A percentile compares a stretch with the other conserved stretches of the same genome.
Evolutionary conservation across 805 yeast genomes (phyloP).

Genomic region (Cyberlindnera maritima): DNA sequence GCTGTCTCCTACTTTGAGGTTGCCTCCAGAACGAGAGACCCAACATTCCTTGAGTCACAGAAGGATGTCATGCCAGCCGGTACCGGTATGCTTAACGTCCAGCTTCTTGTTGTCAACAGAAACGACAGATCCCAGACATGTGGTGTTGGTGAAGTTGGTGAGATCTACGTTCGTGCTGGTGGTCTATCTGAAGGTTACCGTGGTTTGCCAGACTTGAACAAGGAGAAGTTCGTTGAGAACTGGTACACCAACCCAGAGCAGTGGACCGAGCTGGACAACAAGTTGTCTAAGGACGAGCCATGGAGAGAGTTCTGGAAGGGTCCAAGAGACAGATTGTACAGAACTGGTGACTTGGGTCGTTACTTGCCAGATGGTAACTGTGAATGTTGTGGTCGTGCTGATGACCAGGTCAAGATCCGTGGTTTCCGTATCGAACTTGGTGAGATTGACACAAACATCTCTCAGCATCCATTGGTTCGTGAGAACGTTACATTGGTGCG

Average conservation of each 20-base stretch:
- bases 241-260: constrained; percentile 78
- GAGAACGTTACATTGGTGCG: constrained; percentile 91
- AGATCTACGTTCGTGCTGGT: constrained; percentile 96
- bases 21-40: constrained; percentile 64
- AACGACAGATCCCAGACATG: constrained; percentile 85
- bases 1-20: constrained; percentile 95
- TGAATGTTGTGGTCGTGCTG: constrained; percentile 98
- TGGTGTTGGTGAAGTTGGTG: constrained; percentile 99
- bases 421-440: constrained; percentile 98
- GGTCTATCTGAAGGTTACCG: constrained; percentile 97
- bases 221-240: constrained; percentile 81
- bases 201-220: constrained; percentile 84
- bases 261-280: constrained; percentile 59
- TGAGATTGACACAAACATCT: constrained; percentile 95
- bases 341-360: constrained; percentile 97
- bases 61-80: constrained; percentile 99
- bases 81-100: constrained; percentile 94
- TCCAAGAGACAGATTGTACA: constrained; percentile 91
- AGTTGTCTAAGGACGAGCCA: constrained; percentile 39
- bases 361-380: constrained; percentile 96
- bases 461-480: constrained; percentile 89
- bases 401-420: constrained; percentile 96
- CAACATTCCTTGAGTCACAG: constrained; percentile 72
- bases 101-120: constrained; percentile 88
- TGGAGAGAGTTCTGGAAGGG: constrained; percentile 89